phyloP scores from a whole-genome alignment of 169 alveolate species.

The Plasmodium coatneyi region DNA sequence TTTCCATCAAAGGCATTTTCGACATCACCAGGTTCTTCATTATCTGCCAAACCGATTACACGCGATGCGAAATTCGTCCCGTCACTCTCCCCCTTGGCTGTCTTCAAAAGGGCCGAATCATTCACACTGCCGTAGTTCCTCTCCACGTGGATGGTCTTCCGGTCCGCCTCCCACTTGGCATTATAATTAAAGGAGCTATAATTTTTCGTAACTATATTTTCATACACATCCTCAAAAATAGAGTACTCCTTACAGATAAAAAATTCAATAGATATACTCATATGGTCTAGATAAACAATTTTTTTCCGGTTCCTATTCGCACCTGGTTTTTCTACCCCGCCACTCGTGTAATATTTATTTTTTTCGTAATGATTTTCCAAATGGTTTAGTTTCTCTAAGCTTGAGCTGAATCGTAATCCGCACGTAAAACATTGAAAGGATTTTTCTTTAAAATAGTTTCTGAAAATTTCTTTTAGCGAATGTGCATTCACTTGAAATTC shows the following conservation, averaged over 20 bases:
- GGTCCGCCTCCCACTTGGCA: neutral
- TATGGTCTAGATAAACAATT: conserved; percentile 24
- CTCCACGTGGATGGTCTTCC: neutral
- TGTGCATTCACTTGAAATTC: conserved; percentile 23
- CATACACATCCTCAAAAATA: conserved; percentile 51
- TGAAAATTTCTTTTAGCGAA: conserved; percentile 54
- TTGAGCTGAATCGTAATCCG: conserved; percentile 58
- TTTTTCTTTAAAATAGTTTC: conserved; percentile 28
- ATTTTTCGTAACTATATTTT: conserved; percentile 58
- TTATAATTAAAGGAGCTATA: conserved; percentile 34
- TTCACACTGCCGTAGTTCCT: neutral
- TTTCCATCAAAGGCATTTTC: neutral
- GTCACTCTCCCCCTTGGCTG: neutral
- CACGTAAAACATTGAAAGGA: conserved; percentile 62
- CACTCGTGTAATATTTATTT: conserved; percentile 5
- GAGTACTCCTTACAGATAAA: conserved; percentile 63
- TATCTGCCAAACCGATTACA: neutral
- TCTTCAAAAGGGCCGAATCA: neutral
- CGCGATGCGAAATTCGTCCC: neutral
- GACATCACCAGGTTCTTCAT: neutral
- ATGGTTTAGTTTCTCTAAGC: conserved; percentile 70
- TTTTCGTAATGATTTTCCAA: conserved; percentile 60
- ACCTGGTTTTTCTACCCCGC: conserved; percentile 1
- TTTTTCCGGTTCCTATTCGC: conserved; percentile 20
- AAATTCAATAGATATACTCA: conserved; percentile 66